Base-by-base conservation (phyloP, 768 basidiomycete genomes). In the Paxillus involutus region DNA sequence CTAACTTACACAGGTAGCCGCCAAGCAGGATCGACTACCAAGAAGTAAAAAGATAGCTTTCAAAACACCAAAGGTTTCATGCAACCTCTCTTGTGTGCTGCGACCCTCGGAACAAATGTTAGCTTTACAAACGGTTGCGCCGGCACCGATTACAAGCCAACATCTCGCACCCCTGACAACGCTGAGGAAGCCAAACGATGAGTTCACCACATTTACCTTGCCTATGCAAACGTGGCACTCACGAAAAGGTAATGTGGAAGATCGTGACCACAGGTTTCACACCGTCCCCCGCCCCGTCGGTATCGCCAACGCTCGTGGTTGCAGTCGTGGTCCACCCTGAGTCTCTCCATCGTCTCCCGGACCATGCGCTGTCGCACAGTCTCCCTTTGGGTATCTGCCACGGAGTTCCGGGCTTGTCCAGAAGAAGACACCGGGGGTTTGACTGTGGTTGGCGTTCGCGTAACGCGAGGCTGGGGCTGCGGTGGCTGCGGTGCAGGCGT, bases 311-410 rank as follows among this genome's bases (percentile, higher is more conserved):
- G 46, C 44, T 67, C 68, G 3, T 75, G 70, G 11, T 55, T 16
- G 52, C 86, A 88, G 3, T 83, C 75, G 60, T 88, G 87, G 53
- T 82, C 77, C 6, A 71, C 66, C 9, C 82, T 67, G 39, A 88
- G 68, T 4, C 71, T 53, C 1, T 73, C 74, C 46, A 70, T 71
- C 59, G 63, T 70, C 40, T 68, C 59, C 12, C 39, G 59, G 3
- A 78, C 66, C 45, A 67, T 58, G 32, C 54, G 53, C 24, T 59
- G 57, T 30, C 64, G 59, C 46, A 9, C 40, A 13, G 43, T 16
- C 13, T 44, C 51, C 30, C 19, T 3, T 36, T 59, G 46, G 2
- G n/a, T 9, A 43, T 32, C 13, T 21, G 8, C 21, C 11, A 5
- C 42, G 1, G 9, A 9, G 33, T 21, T 11, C 35, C 6, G 24